phyloP scores from a whole-genome alignment of 2,329 filamentous ascomycete species.

The Aspergillus brunneoviolaceus region DNA sequence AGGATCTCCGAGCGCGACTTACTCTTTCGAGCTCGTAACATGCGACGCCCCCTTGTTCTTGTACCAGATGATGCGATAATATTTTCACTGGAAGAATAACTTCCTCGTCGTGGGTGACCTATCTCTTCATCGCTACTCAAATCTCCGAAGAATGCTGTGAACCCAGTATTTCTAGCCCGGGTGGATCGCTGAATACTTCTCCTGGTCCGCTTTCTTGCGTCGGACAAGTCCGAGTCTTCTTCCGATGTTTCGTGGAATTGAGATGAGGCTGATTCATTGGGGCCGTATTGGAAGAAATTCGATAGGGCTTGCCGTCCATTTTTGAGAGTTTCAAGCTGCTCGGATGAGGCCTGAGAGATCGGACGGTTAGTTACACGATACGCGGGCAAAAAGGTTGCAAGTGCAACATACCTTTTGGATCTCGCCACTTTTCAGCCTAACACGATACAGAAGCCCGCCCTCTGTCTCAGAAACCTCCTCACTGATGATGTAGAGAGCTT shows the following conservation, averaged over 20 bases:
- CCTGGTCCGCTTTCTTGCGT: background rate
- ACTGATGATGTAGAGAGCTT: constrained; percentile 31
- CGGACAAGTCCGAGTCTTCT: constrained; percentile 11
- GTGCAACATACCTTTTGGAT: constrained; percentile 32
- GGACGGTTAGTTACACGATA: constrained; percentile 3
- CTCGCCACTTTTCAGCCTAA: constrained; percentile 40
- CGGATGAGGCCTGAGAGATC: constrained; percentile 27
- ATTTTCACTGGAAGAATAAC: constrained; percentile 25
- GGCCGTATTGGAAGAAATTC: constrained; percentile 21
- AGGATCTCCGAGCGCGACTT: constrained; percentile 11
- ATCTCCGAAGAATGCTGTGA: constrained; percentile 21
- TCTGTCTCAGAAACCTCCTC: constrained; percentile 23
- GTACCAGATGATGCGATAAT: constrained; percentile 16
- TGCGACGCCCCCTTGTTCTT: constrained; percentile 15
- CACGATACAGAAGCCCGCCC: constrained; percentile 28
- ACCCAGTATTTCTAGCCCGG: constrained; percentile 13
- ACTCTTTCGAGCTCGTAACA: constrained; percentile 9
- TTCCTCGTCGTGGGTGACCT: background rate
- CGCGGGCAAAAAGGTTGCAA: background rate
- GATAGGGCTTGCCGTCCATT: constrained; percentile 30
- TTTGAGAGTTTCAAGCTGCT: constrained; percentile 27
- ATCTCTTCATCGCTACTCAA: constrained; percentile 22
- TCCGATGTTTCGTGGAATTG: constrained; percentile 10
- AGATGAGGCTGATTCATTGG: constrained; percentile 7
- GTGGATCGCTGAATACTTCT: constrained; percentile 15